A percentile compares a stretch with the other conserved stretches of the same genome.
Evolutionary conservation across 495 filamentous ascomycete genomes (phyloP).

Genomic region (Chaetomidium leptoderma): DNA sequence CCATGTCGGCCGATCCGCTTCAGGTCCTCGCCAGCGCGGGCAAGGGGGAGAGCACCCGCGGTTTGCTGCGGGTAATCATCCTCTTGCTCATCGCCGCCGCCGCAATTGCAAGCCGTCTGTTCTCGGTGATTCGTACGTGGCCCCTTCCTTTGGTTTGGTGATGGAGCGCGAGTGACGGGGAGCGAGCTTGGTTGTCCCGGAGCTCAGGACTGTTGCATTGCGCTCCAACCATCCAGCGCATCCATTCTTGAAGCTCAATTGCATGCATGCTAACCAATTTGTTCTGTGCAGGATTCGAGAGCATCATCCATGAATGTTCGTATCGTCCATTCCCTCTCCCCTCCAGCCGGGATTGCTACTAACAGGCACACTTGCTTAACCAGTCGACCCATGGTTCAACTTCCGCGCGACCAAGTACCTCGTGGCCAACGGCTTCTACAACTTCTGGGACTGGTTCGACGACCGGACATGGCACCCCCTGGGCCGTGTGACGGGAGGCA

Average conservation of each 20-base stretch:
- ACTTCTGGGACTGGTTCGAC: slow-evolving; percentile 99
- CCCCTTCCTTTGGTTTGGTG: slow-evolving; percentile 11
- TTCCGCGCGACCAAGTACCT: slow-evolving; percentile 98
- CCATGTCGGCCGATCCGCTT: slow-evolving; percentile 37
- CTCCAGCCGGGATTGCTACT: slow-evolving; percentile 36
- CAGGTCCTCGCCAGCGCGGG: slow-evolving; percentile 41
- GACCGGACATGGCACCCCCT: slow-evolving; percentile 99
- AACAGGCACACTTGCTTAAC: slow-evolving; percentile 31
- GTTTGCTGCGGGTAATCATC: slow-evolving; percentile 85
- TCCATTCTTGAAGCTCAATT: background rate
- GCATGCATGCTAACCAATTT: slow-evolving; percentile 36
- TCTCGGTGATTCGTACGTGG: slow-evolving; percentile 91
- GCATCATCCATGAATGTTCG: slow-evolving; percentile 99
- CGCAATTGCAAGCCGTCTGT: slow-evolving; percentile 89
- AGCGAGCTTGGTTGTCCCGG: slow-evolving; percentile 4
- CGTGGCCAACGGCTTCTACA: slow-evolving; percentile 93
- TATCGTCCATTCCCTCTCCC: slow-evolving; percentile 26
- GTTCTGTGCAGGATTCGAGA: slow-evolving; percentile 76
- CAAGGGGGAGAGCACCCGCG: slow-evolving; percentile 66
- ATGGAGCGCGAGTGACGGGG: background rate
- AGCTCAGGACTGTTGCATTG: background rate
- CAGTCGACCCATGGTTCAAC: slow-evolving; percentile 99
- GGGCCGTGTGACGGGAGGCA: slow-evolving; percentile 96
- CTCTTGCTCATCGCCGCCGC: slow-evolving; percentile 87
- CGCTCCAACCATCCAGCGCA: background rate